Evolutionary conservation across 345 rosid genomes (phyloP), one percentile per base, ranked within the genome.

Genomic region (Tarenaya hassleriana): DNA sequence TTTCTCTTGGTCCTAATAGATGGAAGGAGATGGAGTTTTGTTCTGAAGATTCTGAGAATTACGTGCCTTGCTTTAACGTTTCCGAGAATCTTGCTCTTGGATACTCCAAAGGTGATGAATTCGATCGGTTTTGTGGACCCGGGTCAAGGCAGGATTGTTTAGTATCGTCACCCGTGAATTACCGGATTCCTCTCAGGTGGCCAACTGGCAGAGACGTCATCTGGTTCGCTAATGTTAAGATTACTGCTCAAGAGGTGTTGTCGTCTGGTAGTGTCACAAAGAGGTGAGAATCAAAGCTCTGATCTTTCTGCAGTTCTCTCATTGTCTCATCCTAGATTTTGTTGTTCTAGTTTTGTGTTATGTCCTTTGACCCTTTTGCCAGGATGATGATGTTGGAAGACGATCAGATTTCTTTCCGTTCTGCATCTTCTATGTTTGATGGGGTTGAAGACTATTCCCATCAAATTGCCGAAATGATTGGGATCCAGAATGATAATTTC

Each of bases 361-460:
- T 4, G 19, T 16, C 3, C 24, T 49, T 33, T 34, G 10, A n/a
- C n/a, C 8, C 7, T 39, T 34, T 27, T 40, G 42, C 31, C 58
- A 91, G 98, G 73, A 94, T 94, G 97, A 88, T 94, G 99, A 86
- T 88, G 80, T 44, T 92, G 79, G 97, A 94, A 21, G 91, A 88
- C 9, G 95, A 94, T 46, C 97, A 88, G 68, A 86, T 94, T 60
- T 88, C 99, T 19, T 94, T 94, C 50, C 84, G 95, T 19, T 88
- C 99, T 21, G 86, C 88, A 33, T 80, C 94, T 17, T 80, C 66
- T 52, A 88, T 78, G 82, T 88, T 69, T 75, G 95, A 94, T 70
- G 88, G 95, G 21, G 77, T 94, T 47, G 99, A 94, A 79, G 99
- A 94, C 57, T 94, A 94, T 74, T 84, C 99, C 0, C 97, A 88